A percentile compares a stretch with the other conserved stretches of the same genome.
Conservation (phyloP, 2,329 filamentous ascomycete genomes). For the Aspergillus versicolor region DNA sequence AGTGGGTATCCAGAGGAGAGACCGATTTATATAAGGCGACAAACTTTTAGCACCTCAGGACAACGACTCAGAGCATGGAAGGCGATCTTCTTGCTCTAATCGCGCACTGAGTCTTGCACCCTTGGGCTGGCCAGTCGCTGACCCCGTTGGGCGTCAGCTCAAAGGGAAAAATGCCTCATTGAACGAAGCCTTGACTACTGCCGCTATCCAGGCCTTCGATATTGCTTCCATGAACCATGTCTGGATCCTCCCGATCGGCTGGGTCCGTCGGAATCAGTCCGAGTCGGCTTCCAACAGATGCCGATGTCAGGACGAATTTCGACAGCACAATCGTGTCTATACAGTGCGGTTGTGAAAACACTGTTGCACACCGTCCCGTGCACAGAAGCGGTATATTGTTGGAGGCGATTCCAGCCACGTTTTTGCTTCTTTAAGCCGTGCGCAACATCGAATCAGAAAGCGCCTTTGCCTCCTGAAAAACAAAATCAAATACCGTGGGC, state of each 20-base stretch:
- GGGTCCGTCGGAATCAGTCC: not conserved
- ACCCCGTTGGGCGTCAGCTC: slow-evolving; percentile 3
- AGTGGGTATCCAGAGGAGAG: not conserved
- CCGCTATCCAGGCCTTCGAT: not conserved
- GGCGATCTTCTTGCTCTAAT: not conserved
- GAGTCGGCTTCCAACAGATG: not conserved
- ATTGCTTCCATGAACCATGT: not conserved
- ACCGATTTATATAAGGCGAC: not conserved
- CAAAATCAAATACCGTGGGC: not conserved
- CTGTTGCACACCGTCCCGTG: too few species aligned
- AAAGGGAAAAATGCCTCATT: slow-evolving; percentile 6
- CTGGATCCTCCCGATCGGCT: slow-evolving; percentile 4
- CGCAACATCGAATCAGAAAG: slow-evolving; percentile 2
- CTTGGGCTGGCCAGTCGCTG: not conserved
- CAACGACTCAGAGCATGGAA: not conserved
- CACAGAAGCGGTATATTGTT: not conserved
- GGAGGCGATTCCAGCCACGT: not conserved
- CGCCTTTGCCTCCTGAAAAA: not conserved
- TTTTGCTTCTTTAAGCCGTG: slow-evolving; percentile 6
- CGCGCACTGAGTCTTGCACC: not conserved
- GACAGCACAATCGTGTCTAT: not conserved
- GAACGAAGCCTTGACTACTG: not conserved
- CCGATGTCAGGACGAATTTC: not conserved
- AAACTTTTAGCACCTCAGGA: not conserved
- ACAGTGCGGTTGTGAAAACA: not conserved